Conservation (phyloP, 495 filamentous ascomycete species). For the Hamigera avellanea region DNA sequence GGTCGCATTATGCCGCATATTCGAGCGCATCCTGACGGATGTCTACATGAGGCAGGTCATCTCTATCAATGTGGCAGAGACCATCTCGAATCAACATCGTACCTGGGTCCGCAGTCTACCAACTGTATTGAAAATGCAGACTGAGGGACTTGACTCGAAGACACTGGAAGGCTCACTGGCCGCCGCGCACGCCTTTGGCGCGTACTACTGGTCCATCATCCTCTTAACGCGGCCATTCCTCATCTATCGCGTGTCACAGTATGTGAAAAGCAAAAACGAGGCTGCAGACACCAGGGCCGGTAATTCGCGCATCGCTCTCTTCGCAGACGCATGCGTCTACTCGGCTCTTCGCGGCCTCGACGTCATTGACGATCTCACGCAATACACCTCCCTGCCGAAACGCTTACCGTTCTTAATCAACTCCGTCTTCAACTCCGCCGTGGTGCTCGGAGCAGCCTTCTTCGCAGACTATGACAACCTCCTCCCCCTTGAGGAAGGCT, state of each 20-base stretch:
- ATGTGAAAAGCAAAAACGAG: slow-evolving; percentile 27
- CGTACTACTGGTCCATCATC: slow-evolving; percentile 65
- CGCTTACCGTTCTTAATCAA: slow-evolving; percentile 63
- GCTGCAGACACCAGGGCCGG: slow-evolving; percentile 13
- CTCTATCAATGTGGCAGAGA: slow-evolving; percentile 52
- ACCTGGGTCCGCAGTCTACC: slow-evolving; percentile 28
- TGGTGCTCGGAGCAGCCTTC: slow-evolving; percentile 58
- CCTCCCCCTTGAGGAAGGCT: slow-evolving; percentile 39
- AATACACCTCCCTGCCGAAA: slow-evolving; percentile 49
- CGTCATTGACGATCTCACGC: slow-evolving; percentile 43
- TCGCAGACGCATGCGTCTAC: slow-evolving; percentile 58
- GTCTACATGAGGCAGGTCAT: slow-evolving; percentile 62
- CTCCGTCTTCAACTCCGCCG: slow-evolving; percentile 59
- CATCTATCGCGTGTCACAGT: slow-evolving; percentile 38
- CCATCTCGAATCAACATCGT: slow-evolving; percentile 48
- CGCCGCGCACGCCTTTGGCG: slow-evolving; percentile 53
- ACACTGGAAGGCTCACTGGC: slow-evolving; percentile 46
- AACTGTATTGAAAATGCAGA: slow-evolving; percentile 21
- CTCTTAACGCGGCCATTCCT: slow-evolving; percentile 61
- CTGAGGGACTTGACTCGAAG: slow-evolving; percentile 21
- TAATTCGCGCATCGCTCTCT: slow-evolving; percentile 44
- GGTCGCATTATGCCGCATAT: slow-evolving; percentile 41
- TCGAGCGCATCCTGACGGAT: slow-evolving; percentile 53
- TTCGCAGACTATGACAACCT: slow-evolving; percentile 53
- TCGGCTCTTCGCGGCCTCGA: slow-evolving; percentile 58